phyloP scores from a whole-genome alignment of 768 basidiomycete species.

The Collybia mongolica region DNA sequence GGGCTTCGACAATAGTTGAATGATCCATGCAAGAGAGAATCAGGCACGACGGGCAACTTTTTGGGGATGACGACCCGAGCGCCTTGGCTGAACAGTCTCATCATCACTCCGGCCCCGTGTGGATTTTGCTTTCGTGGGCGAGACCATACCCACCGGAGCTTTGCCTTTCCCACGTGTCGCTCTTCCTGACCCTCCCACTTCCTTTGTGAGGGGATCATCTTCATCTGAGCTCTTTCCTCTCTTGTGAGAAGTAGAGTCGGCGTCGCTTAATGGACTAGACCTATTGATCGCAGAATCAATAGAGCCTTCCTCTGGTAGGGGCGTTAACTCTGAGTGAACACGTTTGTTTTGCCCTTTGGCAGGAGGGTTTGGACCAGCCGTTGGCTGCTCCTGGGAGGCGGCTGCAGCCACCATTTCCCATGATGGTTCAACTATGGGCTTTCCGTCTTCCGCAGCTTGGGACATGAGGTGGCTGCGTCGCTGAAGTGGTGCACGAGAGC shows the following conservation, averaged over 20 bases:
- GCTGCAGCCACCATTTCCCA: constrained; percentile 54
- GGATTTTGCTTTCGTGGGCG: constrained; percentile 7
- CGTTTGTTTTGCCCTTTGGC: constrained; percentile 38
- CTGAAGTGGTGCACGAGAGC: constrained; percentile 36
- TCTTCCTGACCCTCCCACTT: constrained; percentile 3
- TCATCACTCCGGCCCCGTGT: constrained; percentile 13
- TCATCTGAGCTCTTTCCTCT: constrained; percentile 10
- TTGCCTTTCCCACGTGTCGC: constrained; percentile 15
- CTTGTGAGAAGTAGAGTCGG: constrained; percentile 3
- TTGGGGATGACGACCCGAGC: constrained; percentile 33
- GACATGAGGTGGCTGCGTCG: constrained; percentile 48
- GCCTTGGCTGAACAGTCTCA: constrained; percentile 22
- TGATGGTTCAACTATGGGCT: constrained; percentile 46
- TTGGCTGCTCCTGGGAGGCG: constrained; percentile 23
- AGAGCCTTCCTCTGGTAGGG: constrained; percentile 36
- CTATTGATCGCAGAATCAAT: constrained; percentile 9
- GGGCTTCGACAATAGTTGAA: not conserved
- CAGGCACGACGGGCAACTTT: constrained; percentile 23
- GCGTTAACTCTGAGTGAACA: constrained; percentile 39
- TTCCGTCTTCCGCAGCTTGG: constrained; percentile 42
- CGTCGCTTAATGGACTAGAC: constrained; percentile 7
- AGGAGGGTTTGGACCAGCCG: constrained; percentile 11
- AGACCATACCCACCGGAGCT: not conserved
- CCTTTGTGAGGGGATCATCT: not conserved
- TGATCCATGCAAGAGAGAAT: not conserved